Evolutionary conservation across 1,139 yeast species (phyloP).

Genomic region (Hyphopichia burtonii): DNA sequence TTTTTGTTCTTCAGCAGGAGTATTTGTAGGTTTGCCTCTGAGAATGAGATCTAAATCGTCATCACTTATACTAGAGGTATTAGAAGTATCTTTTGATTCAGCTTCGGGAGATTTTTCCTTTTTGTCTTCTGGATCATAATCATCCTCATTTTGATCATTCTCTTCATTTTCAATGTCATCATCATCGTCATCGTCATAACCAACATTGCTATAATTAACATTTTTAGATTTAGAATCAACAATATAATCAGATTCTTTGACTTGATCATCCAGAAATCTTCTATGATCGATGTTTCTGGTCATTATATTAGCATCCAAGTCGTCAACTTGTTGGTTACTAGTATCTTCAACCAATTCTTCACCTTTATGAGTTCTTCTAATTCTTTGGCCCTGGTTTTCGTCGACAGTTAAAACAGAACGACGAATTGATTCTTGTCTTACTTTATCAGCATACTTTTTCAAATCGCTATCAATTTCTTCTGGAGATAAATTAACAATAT

Average conservation of each 20-base stretch:
- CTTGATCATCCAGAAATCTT: conserved; percentile 23
- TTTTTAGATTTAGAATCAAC: conserved; percentile 12
- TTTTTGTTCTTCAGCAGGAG: background rate
- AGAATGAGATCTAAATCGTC: conserved; percentile 7
- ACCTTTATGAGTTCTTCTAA: conserved; percentile 81
- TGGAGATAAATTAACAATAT: conserved; percentile 30
- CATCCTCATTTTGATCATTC: conserved; percentile 12
- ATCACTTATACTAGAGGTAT: background rate
- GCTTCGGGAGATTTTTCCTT: background rate
- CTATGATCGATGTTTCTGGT: conserved; percentile 46
- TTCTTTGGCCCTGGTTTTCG: conserved; percentile 50
- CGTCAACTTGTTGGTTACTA: conserved; percentile 22
- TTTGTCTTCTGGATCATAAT: conserved; percentile 2
- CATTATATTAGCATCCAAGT: conserved; percentile 32
- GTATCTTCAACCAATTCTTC: conserved; percentile 72
- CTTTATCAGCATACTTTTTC: conserved; percentile 66
- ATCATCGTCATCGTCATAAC: conserved; percentile 13
- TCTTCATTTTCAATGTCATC: conserved; percentile 2
- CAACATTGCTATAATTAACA: conserved; percentile 2
- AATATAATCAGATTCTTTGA: conserved; percentile 8
- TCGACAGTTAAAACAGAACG: conserved; percentile 62
- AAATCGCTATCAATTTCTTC: conserved; percentile 63
- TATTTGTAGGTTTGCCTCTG: conserved; percentile 7
- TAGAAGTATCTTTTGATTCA: background rate
- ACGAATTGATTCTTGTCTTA: conserved; percentile 64